Evolutionary conservation across 2,329 filamentous ascomycete genomes (phyloP).

Genomic region (Harringtonia aguacate): DNA sequence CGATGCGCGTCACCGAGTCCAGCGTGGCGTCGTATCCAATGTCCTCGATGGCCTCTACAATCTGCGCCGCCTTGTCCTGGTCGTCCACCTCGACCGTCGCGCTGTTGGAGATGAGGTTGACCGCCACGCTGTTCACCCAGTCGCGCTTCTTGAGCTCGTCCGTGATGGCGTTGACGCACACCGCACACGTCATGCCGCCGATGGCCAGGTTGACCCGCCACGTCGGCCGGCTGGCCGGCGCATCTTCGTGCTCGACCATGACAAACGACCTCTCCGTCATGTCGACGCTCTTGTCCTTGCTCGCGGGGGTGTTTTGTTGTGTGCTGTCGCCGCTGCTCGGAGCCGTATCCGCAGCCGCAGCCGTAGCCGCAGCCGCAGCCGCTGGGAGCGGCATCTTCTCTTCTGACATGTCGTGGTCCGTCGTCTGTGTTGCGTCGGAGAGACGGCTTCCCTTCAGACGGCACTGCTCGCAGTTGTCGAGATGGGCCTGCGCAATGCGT

Average conservation of each 20-base stretch:
- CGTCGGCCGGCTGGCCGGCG: slow-evolving; percentile 17
- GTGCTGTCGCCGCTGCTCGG: background rate
- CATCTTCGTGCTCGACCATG: slow-evolving; percentile 22
- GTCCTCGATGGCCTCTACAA: slow-evolving; percentile 46
- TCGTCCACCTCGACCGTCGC: slow-evolving; percentile 48
- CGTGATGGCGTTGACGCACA: slow-evolving; percentile 55
- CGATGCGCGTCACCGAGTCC: slow-evolving; percentile 33
- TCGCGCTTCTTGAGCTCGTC: slow-evolving; percentile 44
- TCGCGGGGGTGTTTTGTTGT: background rate
- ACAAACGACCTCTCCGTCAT: slow-evolving; percentile 19
- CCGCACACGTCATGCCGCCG: slow-evolving; percentile 63
- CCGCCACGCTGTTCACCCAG: slow-evolving; percentile 45
- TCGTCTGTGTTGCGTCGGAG: too few species aligned
- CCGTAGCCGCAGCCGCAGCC: too few species aligned
- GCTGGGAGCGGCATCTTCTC: too few species aligned
- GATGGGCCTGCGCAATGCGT: slow-evolving; percentile 20
- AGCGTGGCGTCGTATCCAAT: slow-evolving; percentile 57
- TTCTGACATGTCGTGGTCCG: too few species aligned
- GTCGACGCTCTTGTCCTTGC: background rate
- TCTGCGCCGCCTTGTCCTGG: slow-evolving; percentile 29
- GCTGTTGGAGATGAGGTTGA: slow-evolving; percentile 59
- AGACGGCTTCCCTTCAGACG: slow-evolving; percentile 16
- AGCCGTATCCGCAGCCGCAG: too few species aligned
- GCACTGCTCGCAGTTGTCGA: slow-evolving; percentile 33
- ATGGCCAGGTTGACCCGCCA: slow-evolving; percentile 49